Conservation (phyloP, 805 yeast species). For the Kregervanrija pseudodelftensis region DNA sequence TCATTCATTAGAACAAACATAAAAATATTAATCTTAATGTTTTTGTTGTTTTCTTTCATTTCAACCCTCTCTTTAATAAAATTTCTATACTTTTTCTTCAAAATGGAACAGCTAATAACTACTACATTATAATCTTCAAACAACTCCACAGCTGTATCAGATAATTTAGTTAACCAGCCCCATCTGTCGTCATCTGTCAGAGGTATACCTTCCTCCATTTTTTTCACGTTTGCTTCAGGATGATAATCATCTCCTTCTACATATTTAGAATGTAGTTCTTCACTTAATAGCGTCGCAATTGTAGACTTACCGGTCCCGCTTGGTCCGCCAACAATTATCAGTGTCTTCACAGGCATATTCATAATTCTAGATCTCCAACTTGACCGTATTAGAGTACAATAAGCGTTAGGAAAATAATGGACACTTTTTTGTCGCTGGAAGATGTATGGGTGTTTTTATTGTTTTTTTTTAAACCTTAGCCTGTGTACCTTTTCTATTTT, state of each 20-base stretch:
- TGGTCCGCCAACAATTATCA: conserved; percentile 78
- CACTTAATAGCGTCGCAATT: conserved; percentile 48
- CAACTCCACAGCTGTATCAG: conserved; percentile 32
- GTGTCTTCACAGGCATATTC: too few species aligned
- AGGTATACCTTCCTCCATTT: conserved; percentile 79
- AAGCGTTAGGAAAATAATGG: too few species aligned
- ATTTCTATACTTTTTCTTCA: conserved; percentile 70
- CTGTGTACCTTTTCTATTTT: too few species aligned
- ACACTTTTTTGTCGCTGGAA: too few species aligned
- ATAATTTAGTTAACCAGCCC: conserved; percentile 70
- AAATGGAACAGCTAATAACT: conserved; percentile 78
- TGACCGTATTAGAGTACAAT: too few species aligned
- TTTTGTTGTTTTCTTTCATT: conserved; percentile 2
- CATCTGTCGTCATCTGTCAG: conserved; percentile 85
- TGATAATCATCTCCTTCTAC: conserved; percentile 86
- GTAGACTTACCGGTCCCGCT: conserved; percentile 95
- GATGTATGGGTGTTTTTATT: too few species aligned
- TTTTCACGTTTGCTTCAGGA: conserved; percentile 60
- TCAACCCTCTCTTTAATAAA: conserved; percentile 36
- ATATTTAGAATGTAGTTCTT: conserved; percentile 32
- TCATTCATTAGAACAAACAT: conserved; percentile 66
- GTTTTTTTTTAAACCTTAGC: too few species aligned
- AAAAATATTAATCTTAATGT: conserved; percentile 29
- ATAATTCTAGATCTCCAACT: too few species aligned
- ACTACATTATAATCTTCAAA: conserved; percentile 28